Conservation (phyloP, 176 grass and related monocot species). For the Pontederia paniculata region DNA sequence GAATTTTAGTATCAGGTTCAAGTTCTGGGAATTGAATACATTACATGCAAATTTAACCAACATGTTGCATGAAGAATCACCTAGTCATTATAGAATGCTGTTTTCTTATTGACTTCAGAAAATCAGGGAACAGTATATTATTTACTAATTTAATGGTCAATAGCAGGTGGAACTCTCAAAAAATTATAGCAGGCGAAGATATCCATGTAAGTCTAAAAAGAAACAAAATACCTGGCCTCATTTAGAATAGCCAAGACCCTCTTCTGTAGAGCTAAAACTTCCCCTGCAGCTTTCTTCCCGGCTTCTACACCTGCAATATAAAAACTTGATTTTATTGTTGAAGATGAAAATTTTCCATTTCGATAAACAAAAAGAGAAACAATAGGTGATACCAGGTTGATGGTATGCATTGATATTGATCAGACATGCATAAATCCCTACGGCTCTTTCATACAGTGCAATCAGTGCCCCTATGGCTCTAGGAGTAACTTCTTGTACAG, state of each 20-base stretch:
- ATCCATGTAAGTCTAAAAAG: background rate
- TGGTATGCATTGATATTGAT: slow-evolving; percentile 99
- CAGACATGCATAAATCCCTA: slow-evolving; percentile 87
- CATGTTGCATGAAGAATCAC: too few relatives aligned
- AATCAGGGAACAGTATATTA: too few relatives aligned
- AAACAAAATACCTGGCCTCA: slow-evolving; percentile 62
- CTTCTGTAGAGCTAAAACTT: slow-evolving; percentile 98
- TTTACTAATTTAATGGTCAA: too few relatives aligned
- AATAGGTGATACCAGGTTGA: slow-evolving; percentile 59
- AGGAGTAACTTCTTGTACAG: slow-evolving; percentile 85
- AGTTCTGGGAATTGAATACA: too few relatives aligned
- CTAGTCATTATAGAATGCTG: too few relatives aligned
- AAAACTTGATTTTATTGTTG: background rate
- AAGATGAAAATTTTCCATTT: background rate
- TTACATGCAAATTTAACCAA: too few relatives aligned
- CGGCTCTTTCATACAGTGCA: slow-evolving; percentile 94
- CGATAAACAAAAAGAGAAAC: slow-evolving; percentile 2
- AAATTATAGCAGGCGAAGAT: too few relatives aligned
- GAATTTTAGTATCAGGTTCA: too few relatives aligned
- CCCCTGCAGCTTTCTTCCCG: slow-evolving; percentile 93
- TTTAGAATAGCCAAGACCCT: slow-evolving; percentile 77
- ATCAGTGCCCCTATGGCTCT: slow-evolving; percentile 81
- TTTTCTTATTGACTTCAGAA: too few relatives aligned
- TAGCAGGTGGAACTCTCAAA: too few relatives aligned
- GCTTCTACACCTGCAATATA: slow-evolving; percentile 77